Base-by-base conservation (phyloP, 768 basidiomycete genomes). In the Pleurotus salmoneostramineus region DNA sequence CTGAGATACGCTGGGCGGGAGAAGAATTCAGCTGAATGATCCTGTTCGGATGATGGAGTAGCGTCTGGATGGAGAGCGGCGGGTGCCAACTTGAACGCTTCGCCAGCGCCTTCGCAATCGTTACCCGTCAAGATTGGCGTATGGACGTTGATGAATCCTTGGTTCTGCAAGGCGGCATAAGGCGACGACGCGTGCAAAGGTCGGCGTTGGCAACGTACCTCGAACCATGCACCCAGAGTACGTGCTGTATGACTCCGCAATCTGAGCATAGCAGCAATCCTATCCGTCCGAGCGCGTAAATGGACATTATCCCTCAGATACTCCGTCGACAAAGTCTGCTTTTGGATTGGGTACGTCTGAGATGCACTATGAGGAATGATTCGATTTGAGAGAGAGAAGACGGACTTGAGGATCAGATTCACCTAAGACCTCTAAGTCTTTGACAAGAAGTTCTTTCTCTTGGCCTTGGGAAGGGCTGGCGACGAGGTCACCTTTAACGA, bases 71-170 rank as follows among this genome's bases (percentile, higher is more conserved):
- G 56, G 7, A 34, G 66, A 33, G 63, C 62, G 21, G 79, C 63
- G 48, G 79, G 74, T 1, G 78, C 75, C 33, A 96, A 76, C 5
- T 82, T 80, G 70, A 98, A 98, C 1, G 91, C 83, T 71, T 98
- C 95, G 15, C 97, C 96, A 5, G 90, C 95, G 10, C 95, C 97
- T 77, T 99, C 97, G 56, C 95, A 95, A 69, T 99, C 97, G 64
- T 85, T 93, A 12, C 85, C 83, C 0, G 96, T 98, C 21, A 98
- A 72, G 47, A 98, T 81, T 0, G 97, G 97, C 0, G 95, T 90
- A 65, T 97, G 87, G 11, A 82, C 81, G 65, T 89, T 83, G 37
- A 76, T 71, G 69, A 97, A 98, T 7, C 83, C 91, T 69, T 90
- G 82, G n/a, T 71, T 71, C 91, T 96, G 68, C 14, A 32, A 21